These are phyloP conservation scores for Tolypocladium capitatum DNA, from an alignment of 2,329 filamentous ascomycete species.

Conservation along the genomic window DNA sequence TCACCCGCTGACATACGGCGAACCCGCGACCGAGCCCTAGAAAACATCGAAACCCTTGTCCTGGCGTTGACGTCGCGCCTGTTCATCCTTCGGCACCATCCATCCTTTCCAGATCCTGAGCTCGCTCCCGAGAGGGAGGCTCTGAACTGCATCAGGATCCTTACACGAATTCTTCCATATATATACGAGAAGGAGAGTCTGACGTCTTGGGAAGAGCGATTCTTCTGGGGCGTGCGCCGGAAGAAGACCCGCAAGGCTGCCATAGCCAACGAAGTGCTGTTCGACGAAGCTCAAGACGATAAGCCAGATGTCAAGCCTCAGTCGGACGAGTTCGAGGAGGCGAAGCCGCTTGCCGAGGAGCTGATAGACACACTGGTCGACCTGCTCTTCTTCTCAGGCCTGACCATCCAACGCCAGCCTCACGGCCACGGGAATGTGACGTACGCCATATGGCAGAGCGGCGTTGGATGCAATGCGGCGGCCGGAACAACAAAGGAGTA, in stretches of 20 bases:
- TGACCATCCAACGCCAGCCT: constrained; percentile 66
- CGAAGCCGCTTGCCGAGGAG: constrained; percentile 81
- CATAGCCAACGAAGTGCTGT: constrained; percentile 64
- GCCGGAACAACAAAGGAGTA: constrained; percentile 82
- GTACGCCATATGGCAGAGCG: constrained; percentile 95
- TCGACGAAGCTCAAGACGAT: constrained; percentile 58
- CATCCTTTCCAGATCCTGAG: constrained; percentile 78
- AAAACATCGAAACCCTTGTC: constrained; percentile 82
- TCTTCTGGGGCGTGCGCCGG: constrained; percentile 75
- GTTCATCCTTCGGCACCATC: constrained; percentile 71
- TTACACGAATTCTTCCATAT: constrained; percentile 82
- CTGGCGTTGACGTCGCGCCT: constrained; percentile 73
- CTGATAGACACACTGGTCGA: constrained; percentile 82
- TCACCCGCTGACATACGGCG: constrained; percentile 78
- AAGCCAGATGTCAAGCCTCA: constrained; percentile 31
- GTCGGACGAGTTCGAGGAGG: constrained; percentile 60
- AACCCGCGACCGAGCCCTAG: constrained; percentile 69
- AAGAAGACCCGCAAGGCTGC: constrained; percentile 56
- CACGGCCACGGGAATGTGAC: constrained; percentile 67
- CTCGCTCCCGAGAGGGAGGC: constrained; percentile 74
- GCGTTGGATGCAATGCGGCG: constrained; percentile 85
- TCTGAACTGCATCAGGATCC: constrained; percentile 87
- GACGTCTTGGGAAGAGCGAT: constrained; percentile 74
- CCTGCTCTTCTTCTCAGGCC: constrained; percentile 79
- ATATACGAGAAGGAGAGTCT: constrained; percentile 82